Conservation (phyloP, 1,284 basidiomycete species). For the Microbotryum scabiosae region DNA sequence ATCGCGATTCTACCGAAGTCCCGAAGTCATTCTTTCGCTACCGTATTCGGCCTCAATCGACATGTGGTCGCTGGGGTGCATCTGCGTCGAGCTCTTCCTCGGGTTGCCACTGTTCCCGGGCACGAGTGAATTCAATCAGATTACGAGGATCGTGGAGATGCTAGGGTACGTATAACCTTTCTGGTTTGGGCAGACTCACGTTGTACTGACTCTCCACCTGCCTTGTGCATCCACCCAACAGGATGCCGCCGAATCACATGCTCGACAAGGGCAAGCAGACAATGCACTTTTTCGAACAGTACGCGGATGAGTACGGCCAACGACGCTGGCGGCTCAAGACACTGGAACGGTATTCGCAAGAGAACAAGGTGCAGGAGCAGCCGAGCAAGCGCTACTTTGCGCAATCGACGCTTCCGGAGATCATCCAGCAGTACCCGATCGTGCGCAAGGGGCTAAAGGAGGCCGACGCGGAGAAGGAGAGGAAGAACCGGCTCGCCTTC, state of each 20-base stretch:
- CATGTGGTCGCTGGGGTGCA: slow-evolving; percentile 92
- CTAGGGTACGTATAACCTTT: slow-evolving; percentile 60
- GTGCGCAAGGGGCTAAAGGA: slow-evolving; percentile 65
- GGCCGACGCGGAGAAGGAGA: slow-evolving; percentile 88
- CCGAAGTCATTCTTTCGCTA: slow-evolving; percentile 90
- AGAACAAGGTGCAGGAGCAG: slow-evolving; percentile 90
- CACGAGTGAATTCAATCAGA: slow-evolving; percentile 97
- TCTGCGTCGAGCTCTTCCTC: slow-evolving; percentile 94
- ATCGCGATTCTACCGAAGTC: slow-evolving; percentile 95
- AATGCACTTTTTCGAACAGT: slow-evolving; percentile 79
- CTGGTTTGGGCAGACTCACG: neutral
- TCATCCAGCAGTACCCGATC: slow-evolving; percentile 91
- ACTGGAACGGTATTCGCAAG: slow-evolving; percentile 87
- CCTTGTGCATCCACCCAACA: slow-evolving; percentile 35
- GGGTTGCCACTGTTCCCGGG: slow-evolving; percentile 94
- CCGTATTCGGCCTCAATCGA: slow-evolving; percentile 90
- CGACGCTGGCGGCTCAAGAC: slow-evolving; percentile 85
- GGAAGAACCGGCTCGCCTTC: slow-evolving; percentile 86
- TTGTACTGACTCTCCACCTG: neutral
- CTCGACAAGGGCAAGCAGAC: slow-evolving; percentile 95
- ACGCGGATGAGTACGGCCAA: slow-evolving; percentile 69
- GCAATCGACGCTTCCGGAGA: slow-evolving; percentile 84
- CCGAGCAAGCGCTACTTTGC: slow-evolving; percentile 99
- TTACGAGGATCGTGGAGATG: slow-evolving; percentile 96
- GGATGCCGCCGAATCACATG: slow-evolving; percentile 83